phyloP scores from a whole-genome alignment of 768 basidiomycete genomes.

The Kwoniella shandongensis region DNA sequence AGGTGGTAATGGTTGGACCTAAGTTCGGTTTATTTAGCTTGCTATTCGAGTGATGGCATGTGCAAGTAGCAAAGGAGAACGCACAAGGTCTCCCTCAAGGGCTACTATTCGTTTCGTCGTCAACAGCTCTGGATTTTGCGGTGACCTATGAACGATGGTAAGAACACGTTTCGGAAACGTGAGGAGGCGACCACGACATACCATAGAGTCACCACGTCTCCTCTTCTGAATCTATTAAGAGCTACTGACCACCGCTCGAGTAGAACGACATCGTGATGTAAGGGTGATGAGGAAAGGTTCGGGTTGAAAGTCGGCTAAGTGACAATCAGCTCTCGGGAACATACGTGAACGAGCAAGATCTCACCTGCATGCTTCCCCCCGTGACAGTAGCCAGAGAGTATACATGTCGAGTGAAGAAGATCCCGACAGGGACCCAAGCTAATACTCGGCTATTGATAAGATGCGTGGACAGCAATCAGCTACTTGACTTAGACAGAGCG shows the following conservation, averaged over 20 bases:
- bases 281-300: conserved; percentile 30
- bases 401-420: conserved; percentile 52
- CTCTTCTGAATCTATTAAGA: conserved; percentile 39
- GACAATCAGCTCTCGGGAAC: background rate
- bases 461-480: background rate
- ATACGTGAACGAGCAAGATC: too few species aligned
- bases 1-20: conserved; percentile 51
- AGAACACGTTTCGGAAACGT: too few species aligned
- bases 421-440: conserved; percentile 51
- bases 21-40: too few species aligned
- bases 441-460: conserved; percentile 32
- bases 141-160: too few species aligned
- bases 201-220: conserved; percentile 53
- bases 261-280: conserved; percentile 52
- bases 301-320: conserved; percentile 55
- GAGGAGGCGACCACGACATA: conserved; percentile 24
- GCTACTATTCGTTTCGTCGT: conserved; percentile 55
- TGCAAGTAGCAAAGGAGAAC: too few species aligned
- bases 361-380: conserved; percentile 50
- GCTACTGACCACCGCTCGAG: conserved; percentile 50
- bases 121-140: conserved; percentile 50
- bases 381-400: conserved; percentile 51
- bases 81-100: conserved; percentile 51
- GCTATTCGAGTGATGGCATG: too few species aligned
- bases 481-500: background rate